Evolutionary conservation across 106 monocot species (phyloP).

Genomic region (Iris macrosiphon): DNA sequence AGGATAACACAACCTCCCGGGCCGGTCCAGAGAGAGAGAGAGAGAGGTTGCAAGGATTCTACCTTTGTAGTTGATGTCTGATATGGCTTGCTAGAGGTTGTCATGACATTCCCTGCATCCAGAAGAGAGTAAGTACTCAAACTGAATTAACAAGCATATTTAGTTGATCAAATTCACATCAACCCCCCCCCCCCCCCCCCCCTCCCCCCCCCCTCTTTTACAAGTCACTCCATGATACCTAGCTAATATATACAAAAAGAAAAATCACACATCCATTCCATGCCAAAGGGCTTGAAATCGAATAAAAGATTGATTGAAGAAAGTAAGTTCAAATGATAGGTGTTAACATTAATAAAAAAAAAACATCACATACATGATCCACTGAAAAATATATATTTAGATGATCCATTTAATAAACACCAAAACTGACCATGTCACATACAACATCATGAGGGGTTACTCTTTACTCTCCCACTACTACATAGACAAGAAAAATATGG

Average conservation of each 20-base stretch:
- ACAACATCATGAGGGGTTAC: background rate
- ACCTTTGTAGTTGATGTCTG: background rate
- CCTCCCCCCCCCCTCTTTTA: too few relatives aligned
- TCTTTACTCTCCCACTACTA: conserved; percentile 1
- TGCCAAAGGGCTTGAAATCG: too few relatives aligned
- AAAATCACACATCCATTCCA: background rate
- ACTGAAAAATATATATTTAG: background rate
- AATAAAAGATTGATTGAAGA: too few relatives aligned
- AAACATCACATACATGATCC: conserved; percentile 4
- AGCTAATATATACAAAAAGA: too few relatives aligned
- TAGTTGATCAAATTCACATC: too few relatives aligned
- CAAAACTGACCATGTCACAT: conserved; percentile 7
- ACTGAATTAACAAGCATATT: background rate
- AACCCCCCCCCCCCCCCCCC: too few relatives aligned
- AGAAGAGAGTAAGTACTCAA: background rate
- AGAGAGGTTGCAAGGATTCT: background rate
- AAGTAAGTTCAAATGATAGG: too few relatives aligned
- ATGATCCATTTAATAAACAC: background rate
- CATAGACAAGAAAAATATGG: conserved; percentile 4
- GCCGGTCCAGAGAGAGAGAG: background rate
- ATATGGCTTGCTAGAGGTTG: background rate
- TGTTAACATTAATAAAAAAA: background rate
- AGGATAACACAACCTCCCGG: background rate
- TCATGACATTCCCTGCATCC: conserved; percentile 11
- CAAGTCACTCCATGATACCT: too few relatives aligned